Evolutionary conservation across 129 eudicot species (phyloP).

Genomic region (sunflower (Helianthus annuus)): HanXRQr2.0-SUNRISE NC_035449.2:4309197-4309696

Average conservation of each 20-base stretch:
- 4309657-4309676: constrained; percentile 96
- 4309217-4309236: constrained; percentile 95
- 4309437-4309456: constrained; percentile 84
- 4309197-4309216: constrained; percentile 67
- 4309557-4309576: constrained; percentile 56
- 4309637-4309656: constrained; percentile 83
- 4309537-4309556: constrained; percentile 17
- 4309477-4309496: constrained; percentile 76
- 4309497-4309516: constrained; percentile 17
- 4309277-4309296: constrained; percentile 81
- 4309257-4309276: constrained; percentile 50
- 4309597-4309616: constrained; percentile 90
- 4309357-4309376: not conserved
- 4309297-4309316: constrained; percentile 67
- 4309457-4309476: constrained; percentile 85
- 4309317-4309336: constrained; percentile 17
- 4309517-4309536: constrained; percentile 9
- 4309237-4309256: constrained; percentile 68
- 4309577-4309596: constrained; percentile 88
- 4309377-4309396: constrained; percentile 77
- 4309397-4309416: constrained; percentile 75
- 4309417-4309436: constrained; percentile 84
- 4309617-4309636: constrained; percentile 83
- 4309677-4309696: constrained; percentile 87
- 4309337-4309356: constrained; percentile 21